Evolutionary conservation across 257 asterid genomes (phyloP).

Genomic region (Handroanthus guayacan): DNA sequence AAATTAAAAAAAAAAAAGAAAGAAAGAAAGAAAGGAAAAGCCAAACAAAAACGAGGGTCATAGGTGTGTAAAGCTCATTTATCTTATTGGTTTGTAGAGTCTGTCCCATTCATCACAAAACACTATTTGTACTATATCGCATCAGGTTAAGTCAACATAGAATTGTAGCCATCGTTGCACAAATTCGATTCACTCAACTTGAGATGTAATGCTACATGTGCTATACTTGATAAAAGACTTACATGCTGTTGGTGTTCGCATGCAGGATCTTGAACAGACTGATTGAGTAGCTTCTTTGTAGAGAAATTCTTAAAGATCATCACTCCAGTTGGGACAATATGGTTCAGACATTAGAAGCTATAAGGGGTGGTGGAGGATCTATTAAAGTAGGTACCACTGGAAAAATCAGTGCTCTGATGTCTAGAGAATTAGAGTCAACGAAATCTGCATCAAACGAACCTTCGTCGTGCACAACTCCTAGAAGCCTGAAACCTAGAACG

Average conservation of each 20-base stretch:
- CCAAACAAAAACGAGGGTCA: no score
- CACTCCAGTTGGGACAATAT: slow-evolving; percentile 37
- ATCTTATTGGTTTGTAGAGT: background rate
- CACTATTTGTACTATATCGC: background rate
- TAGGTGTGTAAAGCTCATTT: background rate
- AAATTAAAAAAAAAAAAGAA: no score
- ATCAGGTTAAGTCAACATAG: background rate
- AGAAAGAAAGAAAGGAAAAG: no score
- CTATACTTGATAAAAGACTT: background rate
- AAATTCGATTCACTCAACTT: background rate
- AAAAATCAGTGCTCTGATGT: slow-evolving; percentile 77
- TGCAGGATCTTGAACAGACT: slow-evolving; percentile 36
- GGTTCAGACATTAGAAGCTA: slow-evolving; percentile 73
- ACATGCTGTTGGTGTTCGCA: slow-evolving; percentile 11
- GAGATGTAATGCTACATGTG: background rate
- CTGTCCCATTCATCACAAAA: background rate
- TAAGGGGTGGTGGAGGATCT: slow-evolving; percentile 84
- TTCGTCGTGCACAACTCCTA: slow-evolving; percentile 42
- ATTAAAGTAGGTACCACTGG: slow-evolving; percentile 83
- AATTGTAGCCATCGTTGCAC: background rate
- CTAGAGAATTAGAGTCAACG: slow-evolving; percentile 68
- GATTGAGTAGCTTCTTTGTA: background rate
- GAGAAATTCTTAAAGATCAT: background rate
- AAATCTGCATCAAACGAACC: slow-evolving; percentile 49
- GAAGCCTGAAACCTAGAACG: slow-evolving; percentile 42